phyloP scores from a whole-genome alignment of 163 green algal species.

The Prototheca stagnorum region DNA sequence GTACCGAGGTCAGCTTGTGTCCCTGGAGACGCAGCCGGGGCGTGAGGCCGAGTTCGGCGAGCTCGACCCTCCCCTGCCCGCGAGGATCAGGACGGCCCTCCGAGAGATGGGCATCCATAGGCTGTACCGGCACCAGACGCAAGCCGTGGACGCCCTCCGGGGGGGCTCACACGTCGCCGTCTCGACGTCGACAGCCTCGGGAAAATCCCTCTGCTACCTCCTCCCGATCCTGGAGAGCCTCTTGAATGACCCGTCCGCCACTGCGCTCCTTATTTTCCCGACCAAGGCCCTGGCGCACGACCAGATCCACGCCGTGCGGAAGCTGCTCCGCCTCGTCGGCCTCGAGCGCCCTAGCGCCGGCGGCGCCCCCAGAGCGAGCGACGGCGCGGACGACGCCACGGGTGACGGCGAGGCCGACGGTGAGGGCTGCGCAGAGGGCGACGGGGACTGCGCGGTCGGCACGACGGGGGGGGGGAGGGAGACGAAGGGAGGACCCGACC shows the following conservation, averaged over 20 bases:
- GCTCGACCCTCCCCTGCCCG: conserved; percentile 14
- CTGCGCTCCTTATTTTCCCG: conserved; percentile 80
- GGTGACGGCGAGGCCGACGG: neutral
- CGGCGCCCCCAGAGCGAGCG: too few relatives aligned
- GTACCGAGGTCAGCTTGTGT: conserved; percentile 52
- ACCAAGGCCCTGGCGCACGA: conserved; percentile 83
- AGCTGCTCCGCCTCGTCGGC: too few relatives aligned
- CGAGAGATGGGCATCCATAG: conserved; percentile 16
- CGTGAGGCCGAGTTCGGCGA: conserved; percentile 14
- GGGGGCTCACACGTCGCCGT: conserved; percentile 52
- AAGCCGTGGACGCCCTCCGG: conserved; percentile 42
- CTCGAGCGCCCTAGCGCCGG: too few relatives aligned
- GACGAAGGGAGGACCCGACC: too few relatives aligned
- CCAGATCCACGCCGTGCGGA: conserved; percentile 54
- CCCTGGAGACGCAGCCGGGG: conserved; percentile 35
- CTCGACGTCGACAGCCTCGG: conserved; percentile 73
- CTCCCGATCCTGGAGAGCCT: conserved; percentile 59
- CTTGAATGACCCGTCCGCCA: conserved; percentile 28
- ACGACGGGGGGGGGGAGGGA: too few relatives aligned
- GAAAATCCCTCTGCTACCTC: conserved; percentile 88
- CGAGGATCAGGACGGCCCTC: conserved; percentile 23
- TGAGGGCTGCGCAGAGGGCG: conserved; percentile 39
- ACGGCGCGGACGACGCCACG: conserved; percentile 11
- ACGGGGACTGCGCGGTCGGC: too few relatives aligned
- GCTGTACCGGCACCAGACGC: conserved; percentile 55